phyloP scores from a whole-genome alignment of 495 filamentous ascomycete species.

The Penicillium verhagenii region DNA sequence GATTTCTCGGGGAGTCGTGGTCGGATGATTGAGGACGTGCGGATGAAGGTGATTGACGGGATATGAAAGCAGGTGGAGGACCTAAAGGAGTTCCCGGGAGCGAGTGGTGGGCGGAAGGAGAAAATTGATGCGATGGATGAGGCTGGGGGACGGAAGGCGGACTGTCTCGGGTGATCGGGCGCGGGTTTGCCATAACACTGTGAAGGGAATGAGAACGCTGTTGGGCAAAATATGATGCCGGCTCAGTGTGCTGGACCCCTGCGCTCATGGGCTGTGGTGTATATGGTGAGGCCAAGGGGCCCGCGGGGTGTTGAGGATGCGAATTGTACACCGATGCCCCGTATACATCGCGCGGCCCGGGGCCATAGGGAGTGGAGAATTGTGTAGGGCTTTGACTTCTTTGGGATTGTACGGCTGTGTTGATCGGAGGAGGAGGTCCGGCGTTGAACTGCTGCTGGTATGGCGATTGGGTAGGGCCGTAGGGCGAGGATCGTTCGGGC shows the following conservation, averaged over 20 bases:
- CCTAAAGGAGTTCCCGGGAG: constrained; percentile 50
- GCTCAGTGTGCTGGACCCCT: constrained; percentile 30
- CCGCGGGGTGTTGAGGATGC: constrained; percentile 30
- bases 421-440: constrained; percentile 30
- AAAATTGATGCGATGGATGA: constrained; percentile 39
- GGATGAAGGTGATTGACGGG: constrained; percentile 37
- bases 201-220: constrained; percentile 51
- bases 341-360: constrained; percentile 36
- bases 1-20: constrained; percentile 33
- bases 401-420: constrained; percentile 32
- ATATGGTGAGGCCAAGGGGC: constrained; percentile 34
- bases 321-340: constrained; percentile 33
- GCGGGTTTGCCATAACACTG: constrained; percentile 41
- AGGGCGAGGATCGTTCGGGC: constrained; percentile 41
- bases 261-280: constrained; percentile 33
- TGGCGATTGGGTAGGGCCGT: constrained; percentile 43
- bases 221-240: constrained; percentile 42
- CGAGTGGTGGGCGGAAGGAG: constrained; percentile 40
- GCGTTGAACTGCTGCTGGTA: constrained; percentile 46
- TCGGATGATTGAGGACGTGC: constrained; percentile 35
- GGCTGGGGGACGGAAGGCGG: constrained; percentile 39
- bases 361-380: constrained; percentile 34
- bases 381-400: constrained; percentile 38
- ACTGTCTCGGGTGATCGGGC: constrained; percentile 36
- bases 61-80: constrained; percentile 37